Base-by-base conservation (phyloP, 352 stramenopile species). In the Globisporangium abappressorium region DNA sequence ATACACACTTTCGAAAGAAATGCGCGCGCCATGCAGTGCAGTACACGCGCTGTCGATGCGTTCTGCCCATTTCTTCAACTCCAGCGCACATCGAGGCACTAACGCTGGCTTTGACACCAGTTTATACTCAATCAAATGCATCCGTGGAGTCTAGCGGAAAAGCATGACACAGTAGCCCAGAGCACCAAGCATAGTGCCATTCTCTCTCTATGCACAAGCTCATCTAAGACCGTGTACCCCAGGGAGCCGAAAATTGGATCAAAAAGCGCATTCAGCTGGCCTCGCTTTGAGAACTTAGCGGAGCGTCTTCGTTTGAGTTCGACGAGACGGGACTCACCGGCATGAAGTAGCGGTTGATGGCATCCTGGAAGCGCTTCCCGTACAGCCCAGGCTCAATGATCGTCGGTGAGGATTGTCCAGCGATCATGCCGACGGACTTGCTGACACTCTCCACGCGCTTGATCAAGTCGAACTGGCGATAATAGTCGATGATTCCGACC, bases 401-500 rank as follows among this genome's bases (percentile, higher is more conserved):
- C 2, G 98, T 99, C 9, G 94, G 94, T 53, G 98, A 98, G 24
- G 94, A 97, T 65, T 98, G 93, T 7, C 98, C 97, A 46, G 98
- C 97, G 24, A 99, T 98, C 97, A 99, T 99, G 12, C 95, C 93
- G 28, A 99, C 90, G 68, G 90, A 98, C 76, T 99, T 99, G 28
- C 97, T 96, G 34, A 99, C 95, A 73, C 97, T 97, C 74, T 99
- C 98, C 71, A 99, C 98, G 28, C 98, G 93, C 76, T 99, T 99
- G 69, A 99, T 94, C 61, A 99, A 93, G 76, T 99, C 97, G 72
- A 99, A 99, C 66, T 98, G 97, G 6, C 97, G 83, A 81, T 99
- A 92, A 70, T 99, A 99, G 82, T 99, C 98, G 75, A 99, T 99
- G 65, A 99, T 99, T 6, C 97, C 98, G 24, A 99, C 93, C 15